These are phyloP conservation scores for Melaleuca alternifolia DNA, from an alignment of 345 rosid genomes.

Conservation along the genomic window DNA sequence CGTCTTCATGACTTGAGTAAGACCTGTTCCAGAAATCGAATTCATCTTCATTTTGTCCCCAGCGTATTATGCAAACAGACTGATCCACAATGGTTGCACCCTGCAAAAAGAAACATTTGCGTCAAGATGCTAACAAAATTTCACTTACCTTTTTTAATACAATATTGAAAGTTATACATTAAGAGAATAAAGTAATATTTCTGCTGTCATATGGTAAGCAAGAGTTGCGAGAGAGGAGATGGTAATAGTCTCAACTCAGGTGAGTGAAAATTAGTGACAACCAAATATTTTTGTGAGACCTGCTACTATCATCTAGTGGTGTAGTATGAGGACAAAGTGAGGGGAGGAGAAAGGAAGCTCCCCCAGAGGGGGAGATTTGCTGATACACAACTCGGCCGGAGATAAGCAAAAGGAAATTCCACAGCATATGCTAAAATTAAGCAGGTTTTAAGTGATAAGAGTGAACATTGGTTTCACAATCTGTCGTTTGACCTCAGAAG, in stretches of 20 bases:
- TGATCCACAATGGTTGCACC: conserved; percentile 75
- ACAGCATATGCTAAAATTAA: neutral
- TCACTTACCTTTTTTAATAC: neutral
- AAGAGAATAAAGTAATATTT: neutral
- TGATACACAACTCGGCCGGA: neutral
- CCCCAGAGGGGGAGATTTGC: neutral
- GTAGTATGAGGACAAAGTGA: neutral
- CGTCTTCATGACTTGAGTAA: conserved; percentile 20
- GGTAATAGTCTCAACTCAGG: neutral
- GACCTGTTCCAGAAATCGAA: conserved; percentile 44
- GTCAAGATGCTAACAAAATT: neutral
- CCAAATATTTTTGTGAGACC: too few relatives aligned
- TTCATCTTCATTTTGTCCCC: conserved; percentile 58
- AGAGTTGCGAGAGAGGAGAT: neutral
- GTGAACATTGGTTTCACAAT: neutral
- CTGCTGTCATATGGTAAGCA: neutral
- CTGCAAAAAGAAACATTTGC: conserved; percentile 13
- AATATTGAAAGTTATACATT: neutral
- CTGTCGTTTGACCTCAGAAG: neutral
- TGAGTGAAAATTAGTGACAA: neutral
- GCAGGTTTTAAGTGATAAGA: neutral
- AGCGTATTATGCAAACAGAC: conserved; percentile 64
- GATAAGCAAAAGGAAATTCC: neutral
- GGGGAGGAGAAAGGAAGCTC: neutral
- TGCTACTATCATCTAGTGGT: neutral